These are phyloP conservation scores for Gossypium lobatum DNA, from an alignment of 441 rosid species.

Conservation along the genomic window DNA sequence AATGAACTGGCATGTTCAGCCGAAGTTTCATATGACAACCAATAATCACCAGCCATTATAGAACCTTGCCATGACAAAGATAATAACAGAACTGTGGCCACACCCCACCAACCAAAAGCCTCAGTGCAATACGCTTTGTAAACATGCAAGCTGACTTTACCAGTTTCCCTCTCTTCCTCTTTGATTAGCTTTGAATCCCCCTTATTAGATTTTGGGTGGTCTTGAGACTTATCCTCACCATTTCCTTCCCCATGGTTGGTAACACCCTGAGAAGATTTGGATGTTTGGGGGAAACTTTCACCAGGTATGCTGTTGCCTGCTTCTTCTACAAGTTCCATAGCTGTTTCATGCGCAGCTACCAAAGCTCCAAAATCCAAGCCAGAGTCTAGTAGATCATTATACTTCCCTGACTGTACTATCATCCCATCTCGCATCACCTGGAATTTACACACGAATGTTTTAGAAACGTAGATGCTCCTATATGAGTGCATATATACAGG, in stretches of 20 bases:
- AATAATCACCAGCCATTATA: constrained; percentile 82
- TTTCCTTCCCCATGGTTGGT: constrained; percentile 34
- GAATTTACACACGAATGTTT: constrained; percentile 8
- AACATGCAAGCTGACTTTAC: constrained; percentile 61
- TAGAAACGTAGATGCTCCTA: neutral
- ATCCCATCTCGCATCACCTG: constrained; percentile 87
- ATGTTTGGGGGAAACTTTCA: constrained; percentile 34
- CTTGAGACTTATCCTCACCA: constrained; percentile 41
- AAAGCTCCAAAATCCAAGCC: constrained; percentile 69
- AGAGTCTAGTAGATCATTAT: constrained; percentile 44
- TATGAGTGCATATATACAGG: neutral
- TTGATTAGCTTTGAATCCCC: constrained; percentile 73
- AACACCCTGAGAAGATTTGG: constrained; percentile 22
- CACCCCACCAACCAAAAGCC: constrained; percentile 99
- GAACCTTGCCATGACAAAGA: constrained; percentile 80
- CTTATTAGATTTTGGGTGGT: constrained; percentile 40
- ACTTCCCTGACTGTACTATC: constrained; percentile 86
- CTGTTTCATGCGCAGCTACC: constrained; percentile 78
- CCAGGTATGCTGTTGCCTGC: constrained; percentile 27
- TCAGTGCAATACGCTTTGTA: constrained; percentile 74
- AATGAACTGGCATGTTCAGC: constrained; percentile 42
- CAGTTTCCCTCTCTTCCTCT: constrained; percentile 83
- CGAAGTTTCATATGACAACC: constrained; percentile 91
- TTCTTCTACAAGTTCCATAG: constrained; percentile 87
- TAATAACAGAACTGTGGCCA: constrained; percentile 40